Base-by-base conservation (phyloP, 179 eudicot genomes). In the Beta macrorhiza region DNA sequence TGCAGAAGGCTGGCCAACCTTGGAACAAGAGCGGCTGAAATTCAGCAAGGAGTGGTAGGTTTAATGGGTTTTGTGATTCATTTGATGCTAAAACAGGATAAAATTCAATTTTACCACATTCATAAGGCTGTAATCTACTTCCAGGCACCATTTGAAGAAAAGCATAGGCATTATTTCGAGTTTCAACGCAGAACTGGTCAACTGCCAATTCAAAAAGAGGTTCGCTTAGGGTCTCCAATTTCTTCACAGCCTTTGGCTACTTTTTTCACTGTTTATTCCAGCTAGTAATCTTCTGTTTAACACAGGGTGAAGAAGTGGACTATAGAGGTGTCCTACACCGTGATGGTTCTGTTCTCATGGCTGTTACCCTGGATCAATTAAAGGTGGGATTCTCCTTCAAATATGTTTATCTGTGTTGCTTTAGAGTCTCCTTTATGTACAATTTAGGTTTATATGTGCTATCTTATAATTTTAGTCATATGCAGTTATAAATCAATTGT, bases 261-360 rank as follows among this genome's bases (percentile, higher is more conserved):
- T 17, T 32, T 51, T n/a, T 51, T 13, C n/a, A 14, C 72, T 71
- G 55, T 59, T 20, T 53, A 76, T 69, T 76, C 78, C 56, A 73
- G 14, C 68, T 42, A 53, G 72, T 52, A 25, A 13, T 56, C 74
- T 81, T 75, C 29, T 56, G 42, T 47, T 47, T 58, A 73, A n/a
- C 72, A 74, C 84, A 95, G 99, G 98, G 93, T 68, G 99, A 95
- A 55, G 99, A 91, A 85, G 98, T 95, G 65, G 99, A 94, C 82
- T 96, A 89, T 74, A 87, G 99, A 85, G 98, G 98, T 45, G 97
- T 88, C 81, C 89, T 96, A 79, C 99, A 96, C 84, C 99, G 99
- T 79, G 99, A 96, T 91, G 99, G 99, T 82, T 96, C 99, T 83
- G 99, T 94, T 85, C 92, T 96, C 85, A 91, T 96, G 98, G 85